Conservation (phyloP, 2,329 filamentous ascomycete genomes). For the Ceratocystis albifundus region DNA sequence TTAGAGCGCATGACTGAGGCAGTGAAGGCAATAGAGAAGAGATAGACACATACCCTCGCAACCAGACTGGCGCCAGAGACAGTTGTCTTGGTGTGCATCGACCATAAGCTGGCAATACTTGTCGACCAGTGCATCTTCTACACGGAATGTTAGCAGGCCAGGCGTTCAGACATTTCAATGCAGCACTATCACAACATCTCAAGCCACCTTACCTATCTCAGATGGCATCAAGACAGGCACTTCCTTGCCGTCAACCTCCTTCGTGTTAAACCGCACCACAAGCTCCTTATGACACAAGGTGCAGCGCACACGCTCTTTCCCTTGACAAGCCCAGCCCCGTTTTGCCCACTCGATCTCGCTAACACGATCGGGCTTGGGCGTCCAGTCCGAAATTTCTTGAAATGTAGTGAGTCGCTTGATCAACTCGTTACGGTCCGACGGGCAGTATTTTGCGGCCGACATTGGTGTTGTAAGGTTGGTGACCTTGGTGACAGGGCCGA, state of each 20-base stretch:
- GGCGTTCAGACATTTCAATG: no score
- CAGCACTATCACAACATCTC: not conserved
- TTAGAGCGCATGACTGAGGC: not conserved
- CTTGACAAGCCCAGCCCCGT: conserved; percentile 77
- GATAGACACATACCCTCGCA: conserved; percentile 55
- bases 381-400: conserved; percentile 83
- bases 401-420: conserved; percentile 74
- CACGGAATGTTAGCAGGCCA: conserved; percentile 24
- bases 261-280: conserved; percentile 62
- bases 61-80: conserved; percentile 76
- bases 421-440: conserved; percentile 73
- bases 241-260: conserved; percentile 45
- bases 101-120: conserved; percentile 65
- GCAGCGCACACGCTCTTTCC: conserved; percentile 73
- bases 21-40: not conserved
- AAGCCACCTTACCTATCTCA: conserved; percentile 40
- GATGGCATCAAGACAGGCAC: conserved; percentile 44
- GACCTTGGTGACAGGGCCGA: conserved; percentile 12
- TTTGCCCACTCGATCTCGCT: conserved; percentile 93
- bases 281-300: conserved; percentile 75
- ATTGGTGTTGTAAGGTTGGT: conserved; percentile 27
- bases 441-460: conserved; percentile 60
- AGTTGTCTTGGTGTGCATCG: conserved; percentile 65
- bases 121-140: conserved; percentile 57
- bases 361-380: conserved; percentile 75